Base-by-base conservation (phyloP, 768 basidiomycete genomes). In the Naganishia friedmannii region DNA sequence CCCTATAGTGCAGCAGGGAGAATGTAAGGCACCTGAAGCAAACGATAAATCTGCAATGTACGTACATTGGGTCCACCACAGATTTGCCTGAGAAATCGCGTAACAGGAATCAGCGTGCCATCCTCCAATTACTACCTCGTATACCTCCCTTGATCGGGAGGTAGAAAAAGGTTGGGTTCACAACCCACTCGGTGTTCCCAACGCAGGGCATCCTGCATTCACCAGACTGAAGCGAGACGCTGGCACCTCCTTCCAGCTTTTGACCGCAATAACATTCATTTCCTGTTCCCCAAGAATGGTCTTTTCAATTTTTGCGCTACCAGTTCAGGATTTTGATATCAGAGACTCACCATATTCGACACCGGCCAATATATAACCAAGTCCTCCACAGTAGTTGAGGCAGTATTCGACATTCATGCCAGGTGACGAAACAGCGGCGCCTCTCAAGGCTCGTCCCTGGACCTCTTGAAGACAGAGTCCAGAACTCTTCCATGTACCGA, bases 341-440 rank as follows among this genome's bases (percentile, higher is more conserved):
- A 1, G 84, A 0, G 82, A 80, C 7, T 12, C 21, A 45, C 68
- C 63, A 69, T 76, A 80, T 63, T 77, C 77, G 15, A 74, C 26
- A 42, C 73, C 77, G 19, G 73, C 72, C 54, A 72, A 53, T 6
- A 55, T 15, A 72, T 13, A 68, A 15, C 67, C 69, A 75, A 69
- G 75, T 90, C 91, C 15, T 88, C 89, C 37, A 86, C 79, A 77
- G 89, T 90, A 39, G 76, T 37, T 86, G 86, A 92, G 39, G 85
- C 77, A 29, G 86, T 87, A 82, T 71, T 58, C 57, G 2, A 58
- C 57, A 26, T 39, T 58, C 57, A 58, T 58, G 13, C 32, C 57
- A 37, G 57, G 86, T 85, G 66, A 17, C 3, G 31, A 45, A 42
- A 68, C 72, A 7, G 73, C 74, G 3, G 74, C 74, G 1, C 72